These are phyloP conservation scores for Schizopora paradoxa DNA, from an alignment of 1,284 basidiomycete genomes.

Conservation along the genomic window DNA sequence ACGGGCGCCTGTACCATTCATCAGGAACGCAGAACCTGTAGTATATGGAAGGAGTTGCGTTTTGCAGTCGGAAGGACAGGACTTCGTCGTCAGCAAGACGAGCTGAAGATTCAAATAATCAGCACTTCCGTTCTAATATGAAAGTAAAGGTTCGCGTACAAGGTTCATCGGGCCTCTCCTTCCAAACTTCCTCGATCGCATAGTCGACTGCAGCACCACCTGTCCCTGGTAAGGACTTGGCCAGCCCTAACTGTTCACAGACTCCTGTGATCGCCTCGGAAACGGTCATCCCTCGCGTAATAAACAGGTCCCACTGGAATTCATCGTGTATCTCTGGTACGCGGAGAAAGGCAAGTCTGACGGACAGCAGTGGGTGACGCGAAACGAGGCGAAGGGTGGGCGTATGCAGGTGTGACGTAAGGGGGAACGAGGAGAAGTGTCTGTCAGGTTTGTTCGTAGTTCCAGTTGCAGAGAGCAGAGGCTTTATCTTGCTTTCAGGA, in stretches of 20 bases:
- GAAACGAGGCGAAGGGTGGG: conserved; percentile 69
- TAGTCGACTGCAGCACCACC: conserved; percentile 62
- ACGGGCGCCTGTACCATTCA: conserved; percentile 70
- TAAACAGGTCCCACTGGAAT: conserved; percentile 59
- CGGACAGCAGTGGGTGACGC: conserved; percentile 52
- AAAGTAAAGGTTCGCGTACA: conserved; percentile 41
- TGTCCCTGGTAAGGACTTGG: conserved; percentile 52
- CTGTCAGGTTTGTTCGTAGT: conserved; percentile 37
- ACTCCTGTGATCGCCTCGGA: conserved; percentile 49
- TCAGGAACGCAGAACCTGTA: conserved; percentile 69
- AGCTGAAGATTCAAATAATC: conserved; percentile 23
- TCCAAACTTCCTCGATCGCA: conserved; percentile 61
- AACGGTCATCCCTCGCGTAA: conserved; percentile 50
- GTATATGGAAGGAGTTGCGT: conserved; percentile 33
- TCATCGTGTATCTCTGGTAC: conserved; percentile 77
- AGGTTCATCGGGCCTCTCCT: conserved; percentile 39
- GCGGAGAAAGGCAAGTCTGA: conserved; percentile 56
- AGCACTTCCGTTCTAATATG: not conserved
- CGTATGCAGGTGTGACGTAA: conserved; percentile 65
- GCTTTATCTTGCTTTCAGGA: conserved; percentile 41
- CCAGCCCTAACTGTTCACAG: conserved; percentile 63
- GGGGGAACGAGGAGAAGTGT: conserved; percentile 67
- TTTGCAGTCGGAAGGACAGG: conserved; percentile 36
- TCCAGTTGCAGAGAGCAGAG: conserved; percentile 39
- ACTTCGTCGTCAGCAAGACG: conserved; percentile 35